Percentiles rank a stretch among this genome's conserved stretches.
These are phyloP conservation scores for Alternaria burnsii DNA, from an alignment of 2,329 filamentous ascomycete species.

Conservation along the genomic window DNA sequence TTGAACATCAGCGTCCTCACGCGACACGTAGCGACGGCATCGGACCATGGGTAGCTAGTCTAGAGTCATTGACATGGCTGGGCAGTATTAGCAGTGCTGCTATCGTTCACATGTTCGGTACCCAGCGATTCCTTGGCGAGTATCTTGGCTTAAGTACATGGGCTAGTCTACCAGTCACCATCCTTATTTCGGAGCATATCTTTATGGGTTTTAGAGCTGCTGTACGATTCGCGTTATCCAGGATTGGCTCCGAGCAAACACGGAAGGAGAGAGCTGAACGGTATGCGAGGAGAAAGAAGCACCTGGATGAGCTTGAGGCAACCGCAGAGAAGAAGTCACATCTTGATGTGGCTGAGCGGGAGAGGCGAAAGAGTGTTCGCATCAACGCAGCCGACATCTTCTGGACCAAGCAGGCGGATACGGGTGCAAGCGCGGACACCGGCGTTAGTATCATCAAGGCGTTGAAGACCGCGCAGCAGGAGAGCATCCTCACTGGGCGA, in stretches of 20 bases:
- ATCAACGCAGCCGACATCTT: constrained; percentile 43
- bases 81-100: constrained; percentile 45
- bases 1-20: constrained; percentile 43
- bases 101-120: constrained; percentile 45
- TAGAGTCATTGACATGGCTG: constrained; percentile 46
- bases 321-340: constrained; percentile 24
- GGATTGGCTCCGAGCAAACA: constrained; percentile 42
- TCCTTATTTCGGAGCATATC: constrained; percentile 45
- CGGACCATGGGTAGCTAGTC: constrained; percentile 44
- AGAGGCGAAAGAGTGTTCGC: constrained; percentile 43
- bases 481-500: constrained; percentile 23
- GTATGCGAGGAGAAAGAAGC: constrained; percentile 39
- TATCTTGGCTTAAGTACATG: constrained; percentile 32
- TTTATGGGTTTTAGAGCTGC: constrained; percentile 42
- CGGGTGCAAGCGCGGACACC: constrained; percentile 32
- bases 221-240: constrained; percentile 36
- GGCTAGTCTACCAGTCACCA: constrained; percentile 41
- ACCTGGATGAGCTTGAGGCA: constrained; percentile 39
- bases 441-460: constrained; percentile 41
- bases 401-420: constrained; percentile 42
- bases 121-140: constrained; percentile 22
- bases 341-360: constrained; percentile 34
- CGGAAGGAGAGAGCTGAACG: constrained; percentile 36
- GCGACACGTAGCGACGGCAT: constrained; percentile 43
- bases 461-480: constrained; percentile 29